Conservation (phyloP, 306 rosid genomes). For the Glycine tomentella region DNA sequence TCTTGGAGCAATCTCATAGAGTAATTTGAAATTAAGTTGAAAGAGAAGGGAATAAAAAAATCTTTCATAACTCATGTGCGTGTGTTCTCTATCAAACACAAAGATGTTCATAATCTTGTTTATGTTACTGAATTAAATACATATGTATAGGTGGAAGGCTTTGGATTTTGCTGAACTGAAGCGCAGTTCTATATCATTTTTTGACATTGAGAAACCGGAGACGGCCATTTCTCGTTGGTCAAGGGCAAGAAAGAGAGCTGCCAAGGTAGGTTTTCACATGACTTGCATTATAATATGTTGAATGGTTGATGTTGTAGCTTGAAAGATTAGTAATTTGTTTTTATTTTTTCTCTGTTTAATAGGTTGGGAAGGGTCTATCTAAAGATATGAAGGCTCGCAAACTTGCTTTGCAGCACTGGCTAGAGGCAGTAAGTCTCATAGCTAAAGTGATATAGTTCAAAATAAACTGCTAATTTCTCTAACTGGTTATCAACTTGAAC, state of each 20-base stretch:
- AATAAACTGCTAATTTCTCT: slow-evolving; percentile 30
- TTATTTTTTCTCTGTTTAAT: slow-evolving; percentile 3
- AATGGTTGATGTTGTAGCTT: neutral
- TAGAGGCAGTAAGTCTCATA: slow-evolving; percentile 81
- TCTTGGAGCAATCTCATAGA: neutral
- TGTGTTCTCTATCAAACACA: neutral
- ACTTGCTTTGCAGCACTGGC: slow-evolving; percentile 94
- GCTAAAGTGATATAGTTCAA: slow-evolving; percentile 5
- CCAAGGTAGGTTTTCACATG: slow-evolving; percentile 62
- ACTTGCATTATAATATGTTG: slow-evolving; percentile 3
- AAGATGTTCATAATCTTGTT: neutral
- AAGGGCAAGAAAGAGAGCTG: slow-evolving; percentile 82
- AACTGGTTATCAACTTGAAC: slow-evolving; percentile 41
- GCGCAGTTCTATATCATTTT: slow-evolving; percentile 84
- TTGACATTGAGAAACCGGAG: slow-evolving; percentile 79
- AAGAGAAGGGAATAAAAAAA: neutral
- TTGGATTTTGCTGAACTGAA: slow-evolving; percentile 87
- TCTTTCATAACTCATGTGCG: neutral
- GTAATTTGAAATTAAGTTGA: slow-evolving; percentile 16
- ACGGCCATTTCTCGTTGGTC: slow-evolving; percentile 84
- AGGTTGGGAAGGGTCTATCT: slow-evolving; percentile 93
- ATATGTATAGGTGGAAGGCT: slow-evolving; percentile 74
- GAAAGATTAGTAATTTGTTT: slow-evolving; percentile 14
- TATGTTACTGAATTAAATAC: slow-evolving; percentile 10
- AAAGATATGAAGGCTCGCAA: slow-evolving; percentile 82